These are phyloP conservation scores for Candida mesenterica DNA, from an alignment of 1,139 yeast species.

Conservation along the genomic window DNA sequence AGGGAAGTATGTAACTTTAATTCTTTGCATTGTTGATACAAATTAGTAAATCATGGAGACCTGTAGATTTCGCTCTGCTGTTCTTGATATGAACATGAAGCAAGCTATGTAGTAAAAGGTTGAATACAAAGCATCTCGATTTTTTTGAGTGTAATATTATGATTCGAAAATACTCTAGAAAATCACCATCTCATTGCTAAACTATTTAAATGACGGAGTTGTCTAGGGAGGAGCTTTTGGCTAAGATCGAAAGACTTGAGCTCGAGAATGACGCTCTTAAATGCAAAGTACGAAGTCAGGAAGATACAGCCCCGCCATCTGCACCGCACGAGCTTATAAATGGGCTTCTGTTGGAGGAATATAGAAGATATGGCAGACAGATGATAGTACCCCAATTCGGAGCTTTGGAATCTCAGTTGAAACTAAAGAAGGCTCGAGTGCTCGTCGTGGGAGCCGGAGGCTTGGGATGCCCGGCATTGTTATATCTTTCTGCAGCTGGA, in stretches of 20 bases:
- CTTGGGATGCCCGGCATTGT: conserved; percentile 86
- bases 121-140: too few relatives aligned
- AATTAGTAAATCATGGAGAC: too few relatives aligned
- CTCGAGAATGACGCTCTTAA: conserved; percentile 23
- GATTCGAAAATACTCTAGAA: too few relatives aligned
- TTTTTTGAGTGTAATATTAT: too few relatives aligned
- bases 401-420: conserved; percentile 51
- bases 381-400: conserved; percentile 87
- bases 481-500: conserved; percentile 87
- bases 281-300: too few relatives aligned
- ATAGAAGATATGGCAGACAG: conserved; percentile 85
- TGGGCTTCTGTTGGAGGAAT: conserved; percentile 57
- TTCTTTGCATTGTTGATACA: background rate
- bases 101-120: too few relatives aligned
- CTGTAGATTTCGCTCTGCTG: too few relatives aligned
- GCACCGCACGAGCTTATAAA: background rate
- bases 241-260: conserved; percentile 21
- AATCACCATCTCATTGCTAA: background rate
- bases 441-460: conserved; percentile 97
- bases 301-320: too few relatives aligned
- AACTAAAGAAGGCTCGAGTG: conserved; percentile 55
- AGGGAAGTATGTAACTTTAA: background rate
- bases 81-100: too few relatives aligned
- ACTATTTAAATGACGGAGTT: too few relatives aligned
- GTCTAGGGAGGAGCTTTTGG: conserved; percentile 8